phyloP scores from a whole-genome alignment of 768 basidiomycete species.

The Suillus decipiens region DNA sequence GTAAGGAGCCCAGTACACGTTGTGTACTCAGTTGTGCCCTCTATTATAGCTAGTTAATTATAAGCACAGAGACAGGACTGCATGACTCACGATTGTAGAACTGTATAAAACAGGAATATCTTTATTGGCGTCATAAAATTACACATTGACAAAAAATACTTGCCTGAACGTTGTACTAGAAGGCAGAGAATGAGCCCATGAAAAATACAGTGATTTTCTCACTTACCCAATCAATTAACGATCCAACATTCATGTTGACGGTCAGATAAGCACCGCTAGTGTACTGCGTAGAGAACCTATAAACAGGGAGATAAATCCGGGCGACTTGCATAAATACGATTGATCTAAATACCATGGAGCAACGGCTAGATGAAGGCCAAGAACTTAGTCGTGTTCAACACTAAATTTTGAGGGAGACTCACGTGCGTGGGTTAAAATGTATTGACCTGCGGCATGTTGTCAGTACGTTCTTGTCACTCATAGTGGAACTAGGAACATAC shows the following conservation, averaged over 20 bases:
- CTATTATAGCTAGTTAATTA: constrained; percentile 18
- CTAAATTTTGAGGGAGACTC: constrained; percentile 30
- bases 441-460: constrained; percentile 17
- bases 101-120: constrained; percentile 33
- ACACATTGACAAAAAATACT: not conserved
- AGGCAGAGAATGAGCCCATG: not conserved
- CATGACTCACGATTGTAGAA: constrained; percentile 38
- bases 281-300: constrained; percentile 39
- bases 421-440: constrained; percentile 39
- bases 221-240: constrained; percentile 46
- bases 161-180: constrained; percentile 20
- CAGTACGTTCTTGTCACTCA: not conserved
- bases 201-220: not conserved
- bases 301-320: not conserved
- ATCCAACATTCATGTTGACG: constrained; percentile 40
- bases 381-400: not conserved
- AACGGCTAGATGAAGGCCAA: constrained; percentile 33
- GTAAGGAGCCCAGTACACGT: constrained; percentile 40
- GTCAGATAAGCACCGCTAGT: constrained; percentile 41
- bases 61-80: not conserved
- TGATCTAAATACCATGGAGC: constrained; percentile 39
- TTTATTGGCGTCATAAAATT: not conserved
- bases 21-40: constrained; percentile 40
- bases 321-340: not conserved
- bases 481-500: not conserved